Evolutionary conservation across 164 flowering plant species (phyloP).

Genomic region (Kalanchoe fedtschenkoi): DNA sequence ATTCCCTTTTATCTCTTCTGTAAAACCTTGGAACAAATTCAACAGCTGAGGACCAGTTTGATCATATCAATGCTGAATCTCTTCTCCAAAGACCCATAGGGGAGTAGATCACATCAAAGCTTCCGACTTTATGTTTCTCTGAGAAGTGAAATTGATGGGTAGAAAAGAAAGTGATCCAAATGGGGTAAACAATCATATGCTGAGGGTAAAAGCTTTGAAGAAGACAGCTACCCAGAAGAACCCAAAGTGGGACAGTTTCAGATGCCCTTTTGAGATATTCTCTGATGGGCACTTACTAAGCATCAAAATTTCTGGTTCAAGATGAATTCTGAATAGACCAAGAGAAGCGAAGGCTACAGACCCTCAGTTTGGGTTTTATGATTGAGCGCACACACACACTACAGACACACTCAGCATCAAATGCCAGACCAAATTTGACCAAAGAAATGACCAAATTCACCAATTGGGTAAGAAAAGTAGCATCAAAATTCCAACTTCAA

Average conservation of each 20-base stretch:
- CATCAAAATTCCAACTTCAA: constrained; percentile 29
- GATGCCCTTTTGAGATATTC: constrained; percentile 31
- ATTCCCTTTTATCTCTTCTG: constrained; percentile 50
- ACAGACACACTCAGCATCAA: constrained; percentile 28
- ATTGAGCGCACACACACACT: constrained; percentile 10
- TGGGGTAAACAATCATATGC: constrained; percentile 18
- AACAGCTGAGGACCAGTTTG: constrained; percentile 14
- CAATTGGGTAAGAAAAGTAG: constrained; percentile 29
- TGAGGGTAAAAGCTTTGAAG: constrained; percentile 13
- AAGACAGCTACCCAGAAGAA: constrained; percentile 27
- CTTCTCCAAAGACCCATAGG: neutral
- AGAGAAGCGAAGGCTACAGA: constrained; percentile 13
- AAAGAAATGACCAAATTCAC: constrained; percentile 30
- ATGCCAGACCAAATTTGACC: constrained; percentile 26
- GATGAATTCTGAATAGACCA: constrained; percentile 20
- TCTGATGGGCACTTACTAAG: constrained; percentile 17
- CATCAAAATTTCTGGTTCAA: constrained; percentile 31
- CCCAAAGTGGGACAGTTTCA: constrained; percentile 19
- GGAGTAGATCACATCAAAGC: constrained; percentile 7
- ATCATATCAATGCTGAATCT: constrained; percentile 5
- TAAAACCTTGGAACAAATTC: constrained; percentile 9
- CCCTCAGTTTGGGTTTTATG: constrained; percentile 4
- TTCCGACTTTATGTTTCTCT: constrained; percentile 2
- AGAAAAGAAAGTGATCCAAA: neutral
- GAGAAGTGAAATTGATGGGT: constrained; percentile 1